Conservation (phyloP, 768 basidiomycete species). For the Lentinus brumalis region DNA sequence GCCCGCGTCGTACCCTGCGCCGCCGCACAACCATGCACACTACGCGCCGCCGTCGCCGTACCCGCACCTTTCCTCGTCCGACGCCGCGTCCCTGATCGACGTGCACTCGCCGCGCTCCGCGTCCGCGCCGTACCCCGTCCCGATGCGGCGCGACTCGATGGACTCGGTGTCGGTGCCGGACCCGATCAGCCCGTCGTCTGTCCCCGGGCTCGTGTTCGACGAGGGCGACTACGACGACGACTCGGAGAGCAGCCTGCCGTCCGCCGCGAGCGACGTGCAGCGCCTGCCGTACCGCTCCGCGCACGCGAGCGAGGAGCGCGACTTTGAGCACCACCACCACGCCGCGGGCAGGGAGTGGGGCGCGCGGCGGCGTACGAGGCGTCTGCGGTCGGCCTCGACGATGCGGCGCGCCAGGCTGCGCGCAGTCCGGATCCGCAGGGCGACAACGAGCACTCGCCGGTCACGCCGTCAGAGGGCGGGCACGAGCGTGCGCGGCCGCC, state of each 20-base stretch:
- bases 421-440: conserved; percentile 5
- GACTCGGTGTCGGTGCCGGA: conserved; percentile 24
- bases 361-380: neutral
- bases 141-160: conserved; percentile 23
- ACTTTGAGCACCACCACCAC: neutral
- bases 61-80: conserved; percentile 1
- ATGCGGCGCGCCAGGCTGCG: neutral
- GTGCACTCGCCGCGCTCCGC: conserved; percentile 21
- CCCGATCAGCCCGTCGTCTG: conserved; percentile 31
- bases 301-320: conserved; percentile 14
- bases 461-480: conserved; percentile 3
- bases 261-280: conserved; percentile 28
- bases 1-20: conserved; percentile 3
- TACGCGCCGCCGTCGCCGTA: neutral
- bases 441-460: neutral
- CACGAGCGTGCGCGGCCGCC: conserved; percentile 12
- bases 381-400: conserved; percentile 5
- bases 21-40: conserved; percentile 3
- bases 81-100: conserved; percentile 15
- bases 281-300: conserved; percentile 22
- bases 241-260: conserved; percentile 31
- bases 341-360: conserved; percentile 9
- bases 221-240: conserved; percentile 33
- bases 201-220: conserved; percentile 32
- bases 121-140: conserved; percentile 15